Base-by-base conservation (phyloP, 768 basidiomycete species). In the Hortiboletus campestris region DNA sequence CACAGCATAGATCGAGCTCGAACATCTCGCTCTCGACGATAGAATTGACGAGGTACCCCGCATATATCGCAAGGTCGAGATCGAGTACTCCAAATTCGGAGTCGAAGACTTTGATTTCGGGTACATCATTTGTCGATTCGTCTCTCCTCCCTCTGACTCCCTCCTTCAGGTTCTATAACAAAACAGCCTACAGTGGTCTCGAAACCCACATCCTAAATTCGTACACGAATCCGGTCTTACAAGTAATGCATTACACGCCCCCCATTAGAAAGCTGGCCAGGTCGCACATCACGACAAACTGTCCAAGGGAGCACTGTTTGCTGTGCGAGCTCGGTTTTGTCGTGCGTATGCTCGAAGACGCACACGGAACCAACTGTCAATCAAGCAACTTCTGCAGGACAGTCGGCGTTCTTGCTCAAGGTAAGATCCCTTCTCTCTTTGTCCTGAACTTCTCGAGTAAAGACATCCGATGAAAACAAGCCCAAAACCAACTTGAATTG, bases 51-150 rank as follows among this genome's bases (percentile, higher is more conserved):
- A 84, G 29, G 82, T 94, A 46, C 92, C 95, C 1, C 82, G 80
- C 52, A 80, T 85, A 57, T 99, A 97, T 70, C 85, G 90, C 55
- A 88, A 87, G 64, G 94, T 97, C 16, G 95, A 98, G 73, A 99
- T 99, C 65, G 93, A 95, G 71, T 99, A 99, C 69, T 95, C 92
- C 38, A 96, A 95, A 66, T 99, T 99, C 65, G 96, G 96, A 5
- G 92, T 98, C 17, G 96, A 98, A 68, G 96, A 99, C 72, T 99
- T 99, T 65, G 97, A 99, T 72, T 99, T 99, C 65, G 96, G 82
- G 94, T 93, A 68, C 53, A 80, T 69, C 13, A 34, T 39, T 10
- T 29, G 3, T 22, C 2, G 6, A 20, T 32, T 41, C 47, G 1
- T 42, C 22, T 43, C 25, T 39, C 39, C 41, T 45, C 29, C 2